Base-by-base conservation (phyloP, 495 filamentous ascomycete genomes). In the Lineolata rhizophorae region DNA sequence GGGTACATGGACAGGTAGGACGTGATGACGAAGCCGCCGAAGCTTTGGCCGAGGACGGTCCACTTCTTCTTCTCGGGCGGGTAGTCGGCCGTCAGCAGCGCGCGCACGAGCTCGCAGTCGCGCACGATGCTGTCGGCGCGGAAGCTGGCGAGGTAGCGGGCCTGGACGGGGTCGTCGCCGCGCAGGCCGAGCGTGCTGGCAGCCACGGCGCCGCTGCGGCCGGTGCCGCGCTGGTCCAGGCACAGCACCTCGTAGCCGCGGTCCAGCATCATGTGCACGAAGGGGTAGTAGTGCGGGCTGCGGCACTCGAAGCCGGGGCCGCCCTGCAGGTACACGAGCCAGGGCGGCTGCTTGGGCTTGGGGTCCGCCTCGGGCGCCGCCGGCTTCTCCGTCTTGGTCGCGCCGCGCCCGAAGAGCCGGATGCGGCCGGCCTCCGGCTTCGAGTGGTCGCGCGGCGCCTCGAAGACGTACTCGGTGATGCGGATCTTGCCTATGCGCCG, bases 221-320 rank as follows among this genome's bases (percentile, higher is more conserved):
- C 85, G 15, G 81, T 91, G 8, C 85, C 85, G 11, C 85, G 67
- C 42, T 90, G 81, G 48, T 95, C 85, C 2, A 95, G 59, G 35
- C 72, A 76, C 6, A 95, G 62, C 17, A 93, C 51, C 55, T 87
- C 60, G 44, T 90, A 93, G 15, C 85, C 85, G 35, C 73, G 74
- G 35, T 70, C 72, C 4, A 93, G 66, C 13, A 79, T 60, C n/a
- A 56, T 50, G 11, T 66, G 58, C 8, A 78, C 70, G 43, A 77
- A 65, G 14, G 65, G 52, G 42, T 64, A 64, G 32, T 70, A 62
- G 47, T 90, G 78, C 4, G 84, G 84, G 25, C 72, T 51, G 10
- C 60, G 52, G 41, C 74, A 82, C 35, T 69, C 73, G 43, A 73
- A 67, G 0, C 83, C 83, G 1, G 83, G 83, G 0, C 83, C 83